phyloP scores from a whole-genome alignment of 2,329 filamentous ascomycete species.

The Macroventuria anomochaeta region DNA sequence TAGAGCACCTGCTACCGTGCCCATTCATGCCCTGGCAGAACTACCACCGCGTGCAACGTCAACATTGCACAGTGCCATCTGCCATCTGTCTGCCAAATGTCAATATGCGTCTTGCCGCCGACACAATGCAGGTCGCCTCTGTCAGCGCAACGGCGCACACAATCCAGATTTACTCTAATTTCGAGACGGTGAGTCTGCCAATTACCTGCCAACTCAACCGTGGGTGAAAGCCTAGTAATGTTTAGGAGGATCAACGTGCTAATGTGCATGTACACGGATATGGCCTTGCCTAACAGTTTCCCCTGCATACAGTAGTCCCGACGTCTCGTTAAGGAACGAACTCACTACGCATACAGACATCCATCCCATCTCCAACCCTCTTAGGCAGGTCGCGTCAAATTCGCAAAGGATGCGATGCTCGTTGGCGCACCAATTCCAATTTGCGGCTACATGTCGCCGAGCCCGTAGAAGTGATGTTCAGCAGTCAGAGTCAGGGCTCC shows the following conservation, averaged over 20 bases:
- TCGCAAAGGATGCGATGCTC: not conserved
- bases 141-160: slow-evolving; percentile 9
- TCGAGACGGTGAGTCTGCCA: not conserved
- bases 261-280: not conserved
- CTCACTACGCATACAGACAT: not conserved
- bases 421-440: not conserved
- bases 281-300: not conserved
- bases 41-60: slow-evolving; percentile 9
- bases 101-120: slow-evolving; percentile 9
- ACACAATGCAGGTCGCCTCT: slow-evolving; percentile 14
- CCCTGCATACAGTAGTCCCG: slow-evolving; percentile 9
- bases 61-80: slow-evolving; percentile 7
- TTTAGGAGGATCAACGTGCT: not conserved
- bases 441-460: not conserved
- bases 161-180: not conserved
- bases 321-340: slow-evolving; percentile 9
- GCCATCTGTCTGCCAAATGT: slow-evolving; percentile 9
- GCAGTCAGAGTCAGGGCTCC: not conserved
- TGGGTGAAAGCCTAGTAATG: slow-evolving; percentile 1
- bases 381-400: not conserved
- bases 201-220: not conserved
- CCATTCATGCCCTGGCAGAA: slow-evolving; percentile 1
- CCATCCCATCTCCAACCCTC: not conserved
- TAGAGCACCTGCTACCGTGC: slow-evolving; percentile 9
- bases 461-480: not conserved